phyloP scores from a whole-genome alignment of 2,329 filamentous ascomycete genomes.

The Didymella glomerata region DNA sequence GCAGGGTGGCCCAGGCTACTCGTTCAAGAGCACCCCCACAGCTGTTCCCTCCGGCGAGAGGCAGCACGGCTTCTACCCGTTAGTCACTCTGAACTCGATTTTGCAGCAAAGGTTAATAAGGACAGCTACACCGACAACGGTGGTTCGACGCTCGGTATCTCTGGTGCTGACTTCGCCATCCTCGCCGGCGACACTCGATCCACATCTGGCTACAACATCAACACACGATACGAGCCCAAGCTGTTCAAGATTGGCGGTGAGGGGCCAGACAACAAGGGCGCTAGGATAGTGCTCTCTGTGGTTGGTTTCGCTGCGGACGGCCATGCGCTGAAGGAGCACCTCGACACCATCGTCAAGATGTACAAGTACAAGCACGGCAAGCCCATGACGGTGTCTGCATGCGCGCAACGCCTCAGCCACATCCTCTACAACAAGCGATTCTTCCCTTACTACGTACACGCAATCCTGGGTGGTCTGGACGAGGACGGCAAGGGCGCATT shows the following conservation, averaged over 20 bases:
- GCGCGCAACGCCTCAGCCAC: slow-evolving; percentile 91
- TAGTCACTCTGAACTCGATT: slow-evolving; percentile 50
- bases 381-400: slow-evolving; percentile 91
- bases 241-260: slow-evolving; percentile 97
- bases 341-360: slow-evolving; percentile 97
- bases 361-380: slow-evolving; percentile 99
- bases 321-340: slow-evolving; percentile 88
- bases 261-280: slow-evolving; percentile 82
- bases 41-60: slow-evolving; percentile 59
- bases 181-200: slow-evolving; percentile 96
- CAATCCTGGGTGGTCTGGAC: slow-evolving; percentile 91
- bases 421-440: slow-evolving; percentile 98
- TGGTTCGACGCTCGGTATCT: slow-evolving; percentile 93
- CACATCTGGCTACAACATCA: slow-evolving; percentile 96
- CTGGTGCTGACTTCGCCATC: slow-evolving; percentile 92
- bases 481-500: slow-evolving; percentile 93
- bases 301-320: slow-evolving; percentile 97
- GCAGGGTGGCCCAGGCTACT: slow-evolving; percentile 65
- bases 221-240: slow-evolving; percentile 93
- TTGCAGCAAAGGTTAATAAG: slow-evolving; percentile 26
- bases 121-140: slow-evolving; percentile 95
- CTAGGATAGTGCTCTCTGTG: slow-evolving; percentile 88
- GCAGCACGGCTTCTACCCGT: slow-evolving; percentile 94
- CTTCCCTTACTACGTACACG: slow-evolving; percentile 98
- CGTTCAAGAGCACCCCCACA: slow-evolving; percentile 64